phyloP scores from a whole-genome alignment of 1,284 basidiomycete genomes.

The Trichosporon sp. region DNA sequence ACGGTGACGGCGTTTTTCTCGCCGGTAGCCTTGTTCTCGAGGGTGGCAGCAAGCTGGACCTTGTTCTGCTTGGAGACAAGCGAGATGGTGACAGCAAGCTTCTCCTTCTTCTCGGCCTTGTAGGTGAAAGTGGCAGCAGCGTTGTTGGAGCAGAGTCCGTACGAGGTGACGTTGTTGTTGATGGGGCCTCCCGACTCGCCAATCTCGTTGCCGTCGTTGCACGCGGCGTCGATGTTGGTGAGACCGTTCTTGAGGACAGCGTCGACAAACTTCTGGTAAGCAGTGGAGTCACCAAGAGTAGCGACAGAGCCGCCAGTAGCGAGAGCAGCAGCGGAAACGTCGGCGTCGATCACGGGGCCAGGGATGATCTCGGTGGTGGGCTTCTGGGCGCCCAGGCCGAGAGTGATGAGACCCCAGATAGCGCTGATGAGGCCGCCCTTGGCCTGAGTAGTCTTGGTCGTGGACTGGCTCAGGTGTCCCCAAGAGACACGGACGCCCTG shows the following conservation, averaged over 20 bases:
- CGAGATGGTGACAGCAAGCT: conserved; percentile 1
- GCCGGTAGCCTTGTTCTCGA: conserved; percentile 11
- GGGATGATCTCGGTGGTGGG: background rate
- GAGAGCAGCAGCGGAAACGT: conserved; percentile 6
- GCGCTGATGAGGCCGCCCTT: background rate
- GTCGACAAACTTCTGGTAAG: conserved; percentile 1
- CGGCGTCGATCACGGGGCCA: background rate
- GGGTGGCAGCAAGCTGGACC: background rate
- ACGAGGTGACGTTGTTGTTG: conserved; percentile 9
- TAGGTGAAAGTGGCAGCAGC: conserved; percentile 7
- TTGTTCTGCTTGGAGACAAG: conserved; percentile 12
- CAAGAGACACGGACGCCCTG: conserved; percentile 4
- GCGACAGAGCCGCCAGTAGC: conserved; percentile 8
- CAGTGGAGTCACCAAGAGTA: background rate
- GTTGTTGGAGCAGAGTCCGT: conserved; percentile 14
- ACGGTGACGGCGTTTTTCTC: background rate
- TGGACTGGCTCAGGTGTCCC: conserved; percentile 5
- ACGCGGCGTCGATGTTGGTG: conserved; percentile 12
- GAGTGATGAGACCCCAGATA: background rate
- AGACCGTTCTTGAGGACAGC: conserved; percentile 11
- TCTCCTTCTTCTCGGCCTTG: conserved; percentile 5
- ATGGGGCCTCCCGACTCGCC: background rate
- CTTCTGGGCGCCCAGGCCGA: background rate
- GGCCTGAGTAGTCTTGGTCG: background rate
- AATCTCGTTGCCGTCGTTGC: conserved; percentile 1